phyloP scores from a whole-genome alignment of 345 rosid species.

The Citrus unshiu region DNA sequence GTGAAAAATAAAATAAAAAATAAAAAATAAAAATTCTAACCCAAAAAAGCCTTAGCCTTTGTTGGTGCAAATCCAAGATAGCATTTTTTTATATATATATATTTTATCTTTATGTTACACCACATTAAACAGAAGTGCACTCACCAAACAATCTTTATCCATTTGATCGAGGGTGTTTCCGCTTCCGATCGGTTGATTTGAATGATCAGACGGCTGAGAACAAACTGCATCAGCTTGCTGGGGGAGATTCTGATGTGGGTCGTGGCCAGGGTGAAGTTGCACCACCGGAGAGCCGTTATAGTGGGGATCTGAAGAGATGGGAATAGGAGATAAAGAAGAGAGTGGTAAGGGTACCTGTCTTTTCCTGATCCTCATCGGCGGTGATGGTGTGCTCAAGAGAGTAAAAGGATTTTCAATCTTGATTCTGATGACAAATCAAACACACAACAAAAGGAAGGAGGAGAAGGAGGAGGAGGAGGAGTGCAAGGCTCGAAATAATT shows the following conservation, averaged over 20 bases:
- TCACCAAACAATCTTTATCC: slow-evolving; percentile 33
- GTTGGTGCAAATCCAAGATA: slow-evolving; percentile 29
- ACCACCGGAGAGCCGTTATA: slow-evolving; percentile 46
- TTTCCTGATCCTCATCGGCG: slow-evolving; percentile 92
- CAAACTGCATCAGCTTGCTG: slow-evolving; percentile 3
- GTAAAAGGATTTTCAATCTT: not conserved
- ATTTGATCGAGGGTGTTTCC: not conserved
- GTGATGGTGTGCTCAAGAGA: not conserved
- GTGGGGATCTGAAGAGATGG: slow-evolving; percentile 74
- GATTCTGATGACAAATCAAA: not conserved
- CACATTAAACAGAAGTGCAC: slow-evolving; percentile 12
- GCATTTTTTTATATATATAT: no score
- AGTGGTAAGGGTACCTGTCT: slow-evolving; percentile 72
- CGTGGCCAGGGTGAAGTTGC: slow-evolving; percentile 36
- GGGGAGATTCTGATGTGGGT: slow-evolving; percentile 12
- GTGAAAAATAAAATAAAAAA: not conserved
- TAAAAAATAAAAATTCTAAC: not conserved
- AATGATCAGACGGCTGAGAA: slow-evolving; percentile 34
- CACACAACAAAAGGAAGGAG: not conserved
- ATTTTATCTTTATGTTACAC: not conserved
- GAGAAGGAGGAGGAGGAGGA: not conserved
- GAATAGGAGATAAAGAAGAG: slow-evolving; percentile 71
- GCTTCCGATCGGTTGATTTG: slow-evolving; percentile 39
- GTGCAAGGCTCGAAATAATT: not conserved
- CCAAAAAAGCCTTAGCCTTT: not conserved